Base-by-base conservation (phyloP, 2,329 filamentous ascomycete species). In the Myriosclerotinia scirpicola region DNA sequence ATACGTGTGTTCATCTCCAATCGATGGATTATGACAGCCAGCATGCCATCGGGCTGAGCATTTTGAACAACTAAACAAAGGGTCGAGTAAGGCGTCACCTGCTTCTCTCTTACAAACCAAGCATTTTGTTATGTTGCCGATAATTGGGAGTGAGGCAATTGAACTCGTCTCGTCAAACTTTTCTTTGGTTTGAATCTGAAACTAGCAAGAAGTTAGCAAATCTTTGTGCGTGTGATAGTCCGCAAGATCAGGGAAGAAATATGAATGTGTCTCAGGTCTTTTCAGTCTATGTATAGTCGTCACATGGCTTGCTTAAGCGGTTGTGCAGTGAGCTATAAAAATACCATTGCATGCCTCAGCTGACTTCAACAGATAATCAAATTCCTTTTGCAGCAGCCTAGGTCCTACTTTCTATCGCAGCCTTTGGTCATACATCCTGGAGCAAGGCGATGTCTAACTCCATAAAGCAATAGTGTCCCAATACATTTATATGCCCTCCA, bases 221-320 rank as follows among this genome's bases (percentile, higher is more conserved):
- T 26, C 22, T 50, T 12, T 34, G 12, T 22, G 42, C n/a, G 12
- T 5, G n/a, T 42, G 22, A 34, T 40, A 14, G 26, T 53, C 22
- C 5, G 22, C 22, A 6, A 42, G 17, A 34, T 54, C 22, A 15
- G 8, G n/a, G 30, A 60, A 42, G 22, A 42, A 46, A 67, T 46
- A 30, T 42, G n/a, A 54, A 54, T 55, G 56, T 70, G 81, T 81
- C 82, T 91, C 88, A 90, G 88, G 84, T 90, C 87, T 91, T 90
- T 90, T 90, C 87, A 90, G 87, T 90, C 85, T 83, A 76, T 77
- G 65, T 48, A 67, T 59, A 72, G 75, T 78, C 79, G 72, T 80
- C 79, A 80, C 68, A 67, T 77, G 76, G 76, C 76, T 69, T 65
- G 63, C 71, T 74, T 70, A 53, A 68, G 73, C 77, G 76, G 75